Evolutionary conservation across 2,329 filamentous ascomycete genomes (phyloP), one percentile per base, ranked within the genome.

Genomic region (Cercospora sesami): DNA sequence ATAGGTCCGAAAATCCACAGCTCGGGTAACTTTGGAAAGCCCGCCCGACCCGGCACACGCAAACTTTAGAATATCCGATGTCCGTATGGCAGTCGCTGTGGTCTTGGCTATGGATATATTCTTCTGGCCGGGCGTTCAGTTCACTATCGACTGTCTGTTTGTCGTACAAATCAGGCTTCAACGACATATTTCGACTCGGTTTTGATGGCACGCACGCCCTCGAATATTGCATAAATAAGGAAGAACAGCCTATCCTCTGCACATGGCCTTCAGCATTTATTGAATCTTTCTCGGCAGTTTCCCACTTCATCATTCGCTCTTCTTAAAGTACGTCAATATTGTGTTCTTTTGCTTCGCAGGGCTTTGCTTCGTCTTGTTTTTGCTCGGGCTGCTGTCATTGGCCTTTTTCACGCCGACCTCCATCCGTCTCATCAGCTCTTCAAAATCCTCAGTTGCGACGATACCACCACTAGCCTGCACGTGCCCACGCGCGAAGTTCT

Each of bases 381-480:
- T 67, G 39, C 42, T 74, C 7, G 74, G 76, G 60, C 75, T 78
- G 59, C 64, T 77, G 72, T 69, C 80, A 77, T 73, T 78, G 79
- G 60, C 79, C 12, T 78, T 73, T 74, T 86, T 88, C 76, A 86
- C 85, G 0, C 87, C 87, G 48, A 90, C 79, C 62, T 85, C 83
- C 79, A 91, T 81, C 14, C 87, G 74, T 4, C 78, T 78, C 81
- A 89, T 86, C 14, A 91, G 77, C 74, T 90, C 88, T 68, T 90
- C 88, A 75, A 91, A 91, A 67, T 89, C 87, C 1, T 81, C 83
- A 10, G 78, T 82, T 0, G 83, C 82, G 0, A 91, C 86, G 57
- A 90, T 87, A 0, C 89, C 89, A 1, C 89, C 89, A 59, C 86
- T 89, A 0, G 89, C 89, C 73, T 90, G 88, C 68, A 88, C 89